Percentiles rank a stretch among this genome's conserved stretches.
phyloP scores from a whole-genome alignment of 495 filamentous ascomycete species.

The Penicillium cinerascens region DNA sequence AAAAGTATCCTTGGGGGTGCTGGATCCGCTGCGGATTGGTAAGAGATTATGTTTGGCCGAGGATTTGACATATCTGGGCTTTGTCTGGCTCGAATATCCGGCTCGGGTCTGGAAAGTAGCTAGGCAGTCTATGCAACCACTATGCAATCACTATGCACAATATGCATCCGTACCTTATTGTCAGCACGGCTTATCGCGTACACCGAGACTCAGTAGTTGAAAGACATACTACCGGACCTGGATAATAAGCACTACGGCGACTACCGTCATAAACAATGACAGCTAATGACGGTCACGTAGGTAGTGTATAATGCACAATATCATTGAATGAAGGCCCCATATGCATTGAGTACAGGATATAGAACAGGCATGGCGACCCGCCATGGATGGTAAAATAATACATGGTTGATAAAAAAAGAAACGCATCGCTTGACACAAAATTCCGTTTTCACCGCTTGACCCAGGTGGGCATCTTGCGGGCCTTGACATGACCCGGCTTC shows the following conservation, averaged over 20 bases:
- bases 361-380: slow-evolving; percentile 24
- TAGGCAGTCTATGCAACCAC: neutral
- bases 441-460: slow-evolving; percentile 63
- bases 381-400: slow-evolving; percentile 30
- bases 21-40: no score
- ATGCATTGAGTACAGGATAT: slow-evolving; percentile 37
- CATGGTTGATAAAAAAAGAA: slow-evolving; percentile 23
- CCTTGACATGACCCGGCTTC: slow-evolving; percentile 94
- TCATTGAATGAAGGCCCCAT: slow-evolving; percentile 23
- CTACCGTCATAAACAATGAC: no score
- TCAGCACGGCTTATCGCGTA: no score
- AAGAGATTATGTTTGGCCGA: no score
- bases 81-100: neutral
- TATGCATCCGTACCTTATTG: neutral
- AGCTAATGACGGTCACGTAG: no score
- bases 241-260: no score
- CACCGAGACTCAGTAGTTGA: no score
- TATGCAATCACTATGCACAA: neutral
- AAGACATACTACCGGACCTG: no score
- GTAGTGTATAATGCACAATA: neutral
- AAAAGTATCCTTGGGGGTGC: neutral
- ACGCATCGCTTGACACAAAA: slow-evolving; percentile 14
- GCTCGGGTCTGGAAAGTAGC: neutral
- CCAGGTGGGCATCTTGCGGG: slow-evolving; percentile 97
- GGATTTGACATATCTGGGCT: no score